Percentiles rank a stretch among this genome's conserved stretches.
Evolutionary conservation across 2,329 filamentous ascomycete genomes (phyloP).

Genomic region (Fusarium burgessii): DNA sequence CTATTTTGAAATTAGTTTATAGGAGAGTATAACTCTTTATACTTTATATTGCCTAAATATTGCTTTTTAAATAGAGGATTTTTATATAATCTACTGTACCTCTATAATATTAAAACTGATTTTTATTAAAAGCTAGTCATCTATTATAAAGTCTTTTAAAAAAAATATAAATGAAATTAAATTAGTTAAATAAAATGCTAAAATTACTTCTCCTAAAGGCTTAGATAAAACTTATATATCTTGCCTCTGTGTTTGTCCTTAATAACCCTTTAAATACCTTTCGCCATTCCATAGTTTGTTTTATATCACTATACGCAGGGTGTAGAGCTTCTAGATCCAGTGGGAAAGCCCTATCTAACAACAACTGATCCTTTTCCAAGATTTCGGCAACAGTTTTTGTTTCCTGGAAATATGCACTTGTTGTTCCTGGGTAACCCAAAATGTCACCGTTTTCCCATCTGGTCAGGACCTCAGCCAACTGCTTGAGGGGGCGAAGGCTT

Average conservation of each 20-base stretch:
- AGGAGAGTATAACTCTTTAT: no score
- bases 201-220: rapidly evolving
- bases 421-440: rapidly evolving
- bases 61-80: no score
- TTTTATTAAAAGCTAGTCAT: no score
- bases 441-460: rapidly evolving
- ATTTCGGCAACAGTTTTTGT: rapidly evolving
- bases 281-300: not conserved
- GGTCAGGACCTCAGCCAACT: rapidly evolving
- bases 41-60: no score
- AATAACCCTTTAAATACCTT: rapidly evolving
- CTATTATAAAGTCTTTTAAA: no score
- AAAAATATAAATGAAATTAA: not conserved
- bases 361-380: rapidly evolving
- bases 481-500: rapidly evolving
- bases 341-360: not conserved
- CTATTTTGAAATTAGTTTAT: no score
- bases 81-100: no score
- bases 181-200: no score
- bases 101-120: no score
- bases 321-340: rapidly evolving
- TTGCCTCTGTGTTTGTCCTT: rapidly evolving
- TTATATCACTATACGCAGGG: rapidly evolving
- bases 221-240: rapidly evolving
- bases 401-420: rapidly evolving